phyloP scores from a whole-genome alignment of 2,329 filamentous ascomycete species.

The Arthrinium phaeospermum region DNA sequence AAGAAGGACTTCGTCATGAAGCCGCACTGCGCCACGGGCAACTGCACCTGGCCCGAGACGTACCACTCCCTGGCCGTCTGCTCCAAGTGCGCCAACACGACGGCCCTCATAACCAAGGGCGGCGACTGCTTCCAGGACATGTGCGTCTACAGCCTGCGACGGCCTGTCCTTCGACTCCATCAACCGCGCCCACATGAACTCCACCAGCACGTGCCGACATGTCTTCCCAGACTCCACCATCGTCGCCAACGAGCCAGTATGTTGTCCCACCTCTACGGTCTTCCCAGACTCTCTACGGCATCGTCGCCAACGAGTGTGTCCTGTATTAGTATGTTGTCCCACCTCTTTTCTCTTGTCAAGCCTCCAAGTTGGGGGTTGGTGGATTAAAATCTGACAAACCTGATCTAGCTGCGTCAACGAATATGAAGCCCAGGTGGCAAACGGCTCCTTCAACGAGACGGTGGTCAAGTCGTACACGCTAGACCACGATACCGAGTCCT shows the following conservation, averaged over 20 bases:
- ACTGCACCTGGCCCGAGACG: conserved; percentile 25
- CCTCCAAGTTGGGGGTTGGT: too few species aligned
- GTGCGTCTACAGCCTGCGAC: conserved; percentile 25
- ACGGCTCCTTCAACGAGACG: conserved; percentile 24
- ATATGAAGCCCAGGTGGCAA: conserved; percentile 22
- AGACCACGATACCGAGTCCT: neutral
- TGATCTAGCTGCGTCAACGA: conserved; percentile 24
- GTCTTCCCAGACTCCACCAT: conserved; percentile 18
- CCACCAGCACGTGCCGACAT: too few species aligned
- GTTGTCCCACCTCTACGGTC: neutral
- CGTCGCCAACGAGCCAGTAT: conserved; percentile 24
- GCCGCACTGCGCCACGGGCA: conserved; percentile 22
- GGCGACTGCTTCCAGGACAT: neutral
- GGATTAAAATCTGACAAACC: too few species aligned
- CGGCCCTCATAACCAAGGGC: conserved; percentile 21
- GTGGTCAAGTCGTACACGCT: conserved; percentile 17
- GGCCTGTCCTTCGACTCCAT: conserved; percentile 18
- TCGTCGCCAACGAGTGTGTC: conserved; percentile 26
- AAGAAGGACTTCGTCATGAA: conserved; percentile 20
- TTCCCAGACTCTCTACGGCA: conserved; percentile 17
- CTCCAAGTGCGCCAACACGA: conserved; percentile 26
- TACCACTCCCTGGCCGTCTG: conserved; percentile 26
- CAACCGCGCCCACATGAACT: conserved; percentile 22
- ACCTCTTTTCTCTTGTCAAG: too few species aligned
- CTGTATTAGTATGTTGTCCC: conserved; percentile 21